Evolutionary conservation across 2,329 filamentous ascomycete genomes (phyloP).

Genomic region (Hansfordia pulvinata): DNA sequence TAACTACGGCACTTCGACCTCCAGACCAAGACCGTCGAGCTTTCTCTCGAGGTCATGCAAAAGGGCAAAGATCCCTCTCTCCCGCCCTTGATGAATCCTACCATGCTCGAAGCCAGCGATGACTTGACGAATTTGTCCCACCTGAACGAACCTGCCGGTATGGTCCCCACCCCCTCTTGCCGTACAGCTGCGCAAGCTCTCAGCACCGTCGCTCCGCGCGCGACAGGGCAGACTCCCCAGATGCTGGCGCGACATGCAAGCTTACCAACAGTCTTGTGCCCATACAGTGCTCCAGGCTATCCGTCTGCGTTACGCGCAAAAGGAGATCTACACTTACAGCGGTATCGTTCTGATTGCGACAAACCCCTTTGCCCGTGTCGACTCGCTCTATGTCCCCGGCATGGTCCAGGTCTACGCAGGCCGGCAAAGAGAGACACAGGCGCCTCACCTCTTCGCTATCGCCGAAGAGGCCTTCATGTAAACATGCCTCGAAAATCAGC

Average conservation of each 20-base stretch:
- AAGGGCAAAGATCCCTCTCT: slow-evolving; percentile 64
- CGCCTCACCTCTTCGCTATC: slow-evolving; percentile 96
- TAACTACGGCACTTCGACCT: slow-evolving; percentile 7
- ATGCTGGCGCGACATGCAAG: slow-evolving; percentile 5
- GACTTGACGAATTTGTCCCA: slow-evolving; percentile 95
- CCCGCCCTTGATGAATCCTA: slow-evolving; percentile 92
- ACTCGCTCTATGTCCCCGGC: slow-evolving; percentile 94
- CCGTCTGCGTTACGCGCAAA: slow-evolving; percentile 89
- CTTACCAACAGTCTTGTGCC: too few relatives aligned
- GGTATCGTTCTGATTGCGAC: slow-evolving; percentile 97
- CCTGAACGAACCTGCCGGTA: slow-evolving; percentile 95
- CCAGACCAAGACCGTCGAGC: slow-evolving; percentile 68
- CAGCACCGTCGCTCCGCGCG: neutral
- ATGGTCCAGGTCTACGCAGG: slow-evolving; percentile 99
- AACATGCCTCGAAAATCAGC: slow-evolving; percentile 18
- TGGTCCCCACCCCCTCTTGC: slow-evolving; percentile 10
- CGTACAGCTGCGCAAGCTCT: too few relatives aligned
- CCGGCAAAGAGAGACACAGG: slow-evolving; percentile 90
- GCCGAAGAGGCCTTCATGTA: slow-evolving; percentile 97
- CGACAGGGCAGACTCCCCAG: neutral
- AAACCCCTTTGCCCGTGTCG: slow-evolving; percentile 93
- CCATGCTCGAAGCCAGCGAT: slow-evolving; percentile 96
- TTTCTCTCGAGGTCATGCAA: slow-evolving; percentile 63
- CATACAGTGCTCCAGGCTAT: slow-evolving; percentile 84
- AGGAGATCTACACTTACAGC: slow-evolving; percentile 99